Conservation (phyloP, 257 asterid species). For the Solanum ossicruentum region DNA sequence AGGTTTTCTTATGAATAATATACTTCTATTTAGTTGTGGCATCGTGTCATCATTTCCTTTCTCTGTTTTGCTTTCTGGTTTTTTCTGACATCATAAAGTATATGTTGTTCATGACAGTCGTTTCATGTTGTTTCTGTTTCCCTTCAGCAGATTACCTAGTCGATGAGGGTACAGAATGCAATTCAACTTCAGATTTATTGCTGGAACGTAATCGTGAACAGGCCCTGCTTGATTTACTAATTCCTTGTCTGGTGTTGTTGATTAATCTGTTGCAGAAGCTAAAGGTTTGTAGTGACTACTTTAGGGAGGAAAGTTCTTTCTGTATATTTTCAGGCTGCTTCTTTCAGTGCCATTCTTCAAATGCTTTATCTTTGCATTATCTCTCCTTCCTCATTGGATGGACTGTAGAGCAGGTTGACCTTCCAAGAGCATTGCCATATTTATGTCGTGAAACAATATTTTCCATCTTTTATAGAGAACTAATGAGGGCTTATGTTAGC, state of each 20-base stretch:
- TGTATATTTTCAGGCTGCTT: neutral
- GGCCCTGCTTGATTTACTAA: slow-evolving; percentile 67
- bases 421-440: neutral
- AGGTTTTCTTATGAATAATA: neutral
- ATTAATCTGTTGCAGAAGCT: slow-evolving; percentile 73
- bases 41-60: neutral
- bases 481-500: neutral
- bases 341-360: neutral
- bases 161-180: slow-evolving; percentile 88
- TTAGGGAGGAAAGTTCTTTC: neutral
- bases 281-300: slow-evolving; percentile 33
- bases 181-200: slow-evolving; percentile 83
- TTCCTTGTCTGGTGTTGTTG: slow-evolving; percentile 74
- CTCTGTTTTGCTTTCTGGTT: neutral
- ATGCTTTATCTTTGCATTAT: neutral
- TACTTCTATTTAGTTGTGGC: neutral
- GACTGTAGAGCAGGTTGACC: neutral
- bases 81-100: neutral
- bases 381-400: neutral
- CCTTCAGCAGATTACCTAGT: slow-evolving; percentile 79
- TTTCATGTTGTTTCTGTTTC: slow-evolving; percentile 2
- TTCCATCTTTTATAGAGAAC: neutral
- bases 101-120: neutral
- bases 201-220: slow-evolving; percentile 92
- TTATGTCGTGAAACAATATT: neutral